Evolutionary conservation across 2,329 filamentous ascomycete genomes (phyloP).

Genomic region (Trichoderma koningiopsis): DNA sequence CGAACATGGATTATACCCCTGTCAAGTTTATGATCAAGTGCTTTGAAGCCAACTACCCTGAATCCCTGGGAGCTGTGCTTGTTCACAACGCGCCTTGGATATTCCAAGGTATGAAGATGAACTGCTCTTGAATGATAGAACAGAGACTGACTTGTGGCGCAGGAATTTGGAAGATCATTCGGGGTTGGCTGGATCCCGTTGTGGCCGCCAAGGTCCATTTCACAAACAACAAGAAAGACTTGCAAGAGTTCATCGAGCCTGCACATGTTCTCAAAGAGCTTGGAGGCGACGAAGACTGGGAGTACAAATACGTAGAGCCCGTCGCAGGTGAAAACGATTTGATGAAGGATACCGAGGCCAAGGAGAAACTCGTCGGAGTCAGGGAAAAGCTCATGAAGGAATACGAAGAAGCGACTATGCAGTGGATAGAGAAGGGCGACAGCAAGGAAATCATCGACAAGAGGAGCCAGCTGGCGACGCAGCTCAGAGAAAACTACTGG

Average conservation of each 20-base stretch:
- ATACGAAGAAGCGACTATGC: constrained; percentile 72
- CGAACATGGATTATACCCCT: constrained; percentile 97
- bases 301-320: constrained; percentile 81
- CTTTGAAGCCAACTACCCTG: constrained; percentile 98
- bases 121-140: neutral
- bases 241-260: constrained; percentile 73
- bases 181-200: constrained; percentile 94
- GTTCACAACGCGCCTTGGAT: constrained; percentile 98
- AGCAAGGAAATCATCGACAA: constrained; percentile 54
- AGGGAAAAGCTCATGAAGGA: constrained; percentile 67
- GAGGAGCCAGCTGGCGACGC: constrained; percentile 62
- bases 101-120: constrained; percentile 71
- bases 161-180: constrained; percentile 96
- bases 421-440: constrained; percentile 66
- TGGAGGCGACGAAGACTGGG: constrained; percentile 83
- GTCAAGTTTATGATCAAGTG: constrained; percentile 99
- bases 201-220: constrained; percentile 95
- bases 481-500: constrained; percentile 81
- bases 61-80: constrained; percentile 83
- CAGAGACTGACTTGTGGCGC: neutral
- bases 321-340: constrained; percentile 71
- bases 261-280: constrained; percentile 78
- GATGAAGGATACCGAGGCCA: constrained; percentile 67
- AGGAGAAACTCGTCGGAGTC: constrained; percentile 64
- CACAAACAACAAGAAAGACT: constrained; percentile 76